These are phyloP conservation scores for Selenicereus undatus DNA, from an alignment of 148 eudicot species.

Conservation along the genomic window DNA sequence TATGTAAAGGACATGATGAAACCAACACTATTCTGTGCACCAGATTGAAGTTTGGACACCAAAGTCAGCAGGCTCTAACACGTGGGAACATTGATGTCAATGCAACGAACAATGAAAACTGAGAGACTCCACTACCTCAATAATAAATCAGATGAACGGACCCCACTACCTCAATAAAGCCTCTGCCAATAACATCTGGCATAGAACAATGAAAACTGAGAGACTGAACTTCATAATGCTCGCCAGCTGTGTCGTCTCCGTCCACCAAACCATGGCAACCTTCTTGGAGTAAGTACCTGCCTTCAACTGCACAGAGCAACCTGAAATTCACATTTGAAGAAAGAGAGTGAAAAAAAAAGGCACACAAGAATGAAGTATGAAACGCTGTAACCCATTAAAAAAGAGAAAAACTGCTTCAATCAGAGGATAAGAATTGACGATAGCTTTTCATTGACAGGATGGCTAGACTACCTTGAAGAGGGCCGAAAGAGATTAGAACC, in stretches of 20 bases:
- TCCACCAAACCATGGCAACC: slow-evolving; percentile 42
- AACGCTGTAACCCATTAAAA: not conserved
- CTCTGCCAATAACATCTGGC: slow-evolving; percentile 76
- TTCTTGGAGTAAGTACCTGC: slow-evolving; percentile 66
- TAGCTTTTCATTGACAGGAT: not conserved
- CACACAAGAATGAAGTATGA: not conserved
- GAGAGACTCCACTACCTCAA: slow-evolving; percentile 48
- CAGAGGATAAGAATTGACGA: not conserved
- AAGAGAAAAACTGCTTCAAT: not conserved
- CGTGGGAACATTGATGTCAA: not conserved
- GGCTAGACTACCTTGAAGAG: slow-evolving; percentile 52
- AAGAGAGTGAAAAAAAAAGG: slow-evolving; percentile 4
- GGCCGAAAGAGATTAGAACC: slow-evolving; percentile 62
- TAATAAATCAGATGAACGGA: not conserved
- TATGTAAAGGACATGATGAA: not conserved
- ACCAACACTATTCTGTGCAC: not conserved
- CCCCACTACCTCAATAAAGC: slow-evolving; percentile 78
- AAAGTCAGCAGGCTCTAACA: not conserved
- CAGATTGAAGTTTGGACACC: not conserved
- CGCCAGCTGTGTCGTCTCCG: slow-evolving; percentile 33
- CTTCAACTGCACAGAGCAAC: slow-evolving; percentile 81
- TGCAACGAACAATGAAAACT: not conserved
- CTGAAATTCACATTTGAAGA: slow-evolving; percentile 30
- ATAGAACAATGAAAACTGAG: slow-evolving; percentile 60
- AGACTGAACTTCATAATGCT: slow-evolving; percentile 44